Conservation (phyloP, 495 filamentous ascomycete species). For the Peziza echinospora region DNA sequence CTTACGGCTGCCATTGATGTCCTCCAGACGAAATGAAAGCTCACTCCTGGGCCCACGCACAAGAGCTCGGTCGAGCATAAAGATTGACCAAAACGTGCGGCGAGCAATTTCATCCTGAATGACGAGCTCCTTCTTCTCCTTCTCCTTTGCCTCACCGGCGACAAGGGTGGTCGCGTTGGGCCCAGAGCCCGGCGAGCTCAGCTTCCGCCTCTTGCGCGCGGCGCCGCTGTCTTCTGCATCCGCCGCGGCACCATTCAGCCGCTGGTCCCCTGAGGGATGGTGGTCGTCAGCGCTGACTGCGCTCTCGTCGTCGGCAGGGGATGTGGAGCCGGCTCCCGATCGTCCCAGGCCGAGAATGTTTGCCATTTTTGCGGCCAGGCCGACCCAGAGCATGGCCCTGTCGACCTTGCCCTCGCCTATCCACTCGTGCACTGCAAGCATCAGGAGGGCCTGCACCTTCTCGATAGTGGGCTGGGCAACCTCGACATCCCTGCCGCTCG, state of each 20-base stretch:
- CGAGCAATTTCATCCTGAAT: conserved; percentile 56
- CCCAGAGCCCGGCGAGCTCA: conserved; percentile 17
- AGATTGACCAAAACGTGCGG: conserved; percentile 70
- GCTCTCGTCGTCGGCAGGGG: not conserved
- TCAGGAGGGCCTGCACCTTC: conserved; percentile 52
- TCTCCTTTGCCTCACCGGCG: conserved; percentile 14
- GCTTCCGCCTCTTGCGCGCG: conserved; percentile 17
- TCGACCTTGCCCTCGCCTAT: conserved; percentile 43
- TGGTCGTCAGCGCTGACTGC: not conserved
- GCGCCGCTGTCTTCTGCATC: not conserved
- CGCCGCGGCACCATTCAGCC: too few relatives aligned
- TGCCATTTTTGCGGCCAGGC: conserved; percentile 45
- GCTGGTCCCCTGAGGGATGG: not conserved
- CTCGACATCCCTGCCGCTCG: conserved; percentile 11
- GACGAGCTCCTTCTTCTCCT: conserved; percentile 25
- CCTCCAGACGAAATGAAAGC: not conserved
- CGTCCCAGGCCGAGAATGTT: conserved; percentile 14
- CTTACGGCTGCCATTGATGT: not conserved
- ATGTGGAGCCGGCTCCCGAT: not conserved
- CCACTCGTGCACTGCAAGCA: conserved; percentile 75
- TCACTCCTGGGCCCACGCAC: conserved; percentile 37
- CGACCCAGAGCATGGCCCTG: conserved; percentile 58
- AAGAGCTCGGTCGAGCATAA: conserved; percentile 60
- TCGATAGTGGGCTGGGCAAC: conserved; percentile 39
- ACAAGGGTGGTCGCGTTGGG: conserved; percentile 17